Base-by-base conservation (phyloP, 148 eudicot genomes). In the Chenopodium suecicum region DNA sequence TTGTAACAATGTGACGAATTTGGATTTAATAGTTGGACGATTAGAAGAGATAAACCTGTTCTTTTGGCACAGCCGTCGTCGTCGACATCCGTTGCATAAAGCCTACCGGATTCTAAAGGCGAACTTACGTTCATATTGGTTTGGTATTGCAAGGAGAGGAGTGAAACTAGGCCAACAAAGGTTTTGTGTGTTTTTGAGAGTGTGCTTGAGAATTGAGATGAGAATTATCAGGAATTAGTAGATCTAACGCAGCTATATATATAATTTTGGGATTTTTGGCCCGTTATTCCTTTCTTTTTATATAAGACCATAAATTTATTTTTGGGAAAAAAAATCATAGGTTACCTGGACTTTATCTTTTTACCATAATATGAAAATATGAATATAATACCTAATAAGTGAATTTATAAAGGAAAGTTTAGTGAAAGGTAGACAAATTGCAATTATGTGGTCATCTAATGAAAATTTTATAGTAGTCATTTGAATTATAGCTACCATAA, bases 61-160 rank as follows among this genome's bases (percentile, higher is more conserved):
- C 92, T 73, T 56, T 80, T 84, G 13, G 66, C 52, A 14, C 63
- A 81, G 41, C 91, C 92, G 74, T 87, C 92, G 34, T 88, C 92
- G 73, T 88, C 92, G 60, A 83, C 77, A 70, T 83, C 81, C 23
- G 70, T 20, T 31, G 70, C 60, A 46, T 63, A 50, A 11, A 9
- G 19, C 17, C 62, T 12, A 2, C 62, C 62, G 4, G 62, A 14
- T 56, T 56, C 62, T 56, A 56, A 14, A 19, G 62, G 62, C 19
- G 17, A 56, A 56, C 62, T 56, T 16, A 7, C 56, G 34, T 66
- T 27, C 32, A 66, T 67, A 4, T 56, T 56, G 62, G 5, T 56
- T 56, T 56, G 5, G 17, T 16, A 17, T 14, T 19, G 3, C 62
- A 56, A 14, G 54, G 54, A 50, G 2, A 13, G 54, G 22, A 56